phyloP scores from a whole-genome alignment of 192 early-diverging fungal species.

The Bifiguratus adelaidae region DNA sequence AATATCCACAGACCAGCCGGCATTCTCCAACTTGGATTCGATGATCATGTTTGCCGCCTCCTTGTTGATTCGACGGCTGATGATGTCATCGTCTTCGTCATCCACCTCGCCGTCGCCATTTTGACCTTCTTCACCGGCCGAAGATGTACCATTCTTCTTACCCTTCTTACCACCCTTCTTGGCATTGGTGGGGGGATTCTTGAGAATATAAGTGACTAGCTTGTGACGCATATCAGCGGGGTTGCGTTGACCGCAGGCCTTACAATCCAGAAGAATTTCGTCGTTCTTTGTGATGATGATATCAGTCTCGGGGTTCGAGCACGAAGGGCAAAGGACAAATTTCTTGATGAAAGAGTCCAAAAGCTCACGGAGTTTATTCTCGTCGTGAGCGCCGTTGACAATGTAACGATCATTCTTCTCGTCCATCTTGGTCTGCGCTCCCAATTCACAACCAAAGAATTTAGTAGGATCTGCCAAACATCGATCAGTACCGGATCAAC shows the following conservation, averaged over 20 bases:
- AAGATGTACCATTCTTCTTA: constrained; percentile 35
- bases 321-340: constrained; percentile 87
- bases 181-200: constrained; percentile 71
- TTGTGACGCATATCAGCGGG: constrained; percentile 84
- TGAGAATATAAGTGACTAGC: constrained; percentile 81
- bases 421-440: constrained; percentile 86
- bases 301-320: constrained; percentile 97
- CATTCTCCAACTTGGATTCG: constrained; percentile 45
- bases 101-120: constrained; percentile 36
- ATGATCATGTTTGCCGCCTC: constrained; percentile 54
- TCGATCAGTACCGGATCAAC: not conserved
- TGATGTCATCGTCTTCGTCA: constrained; percentile 50
- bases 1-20: constrained; percentile 79
- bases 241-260: constrained; percentile 81
- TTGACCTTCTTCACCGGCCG: constrained; percentile 33
- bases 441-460: constrained; percentile 95
- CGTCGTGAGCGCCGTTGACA: constrained; percentile 92
- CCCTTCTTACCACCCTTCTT: constrained; percentile 38
- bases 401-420: constrained; percentile 87
- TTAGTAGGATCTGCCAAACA: constrained; percentile 54
- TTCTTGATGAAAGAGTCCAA: constrained; percentile 89
- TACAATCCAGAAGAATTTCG: constrained; percentile 66
- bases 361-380: constrained; percentile 68
- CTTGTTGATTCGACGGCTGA: constrained; percentile 54
- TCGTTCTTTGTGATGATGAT: constrained; percentile 54